Percentiles rank a stretch among this genome's conserved stretches.
Conservation (phyloP, 2,329 filamentous ascomycete species). For the Balansia obtecta region DNA sequence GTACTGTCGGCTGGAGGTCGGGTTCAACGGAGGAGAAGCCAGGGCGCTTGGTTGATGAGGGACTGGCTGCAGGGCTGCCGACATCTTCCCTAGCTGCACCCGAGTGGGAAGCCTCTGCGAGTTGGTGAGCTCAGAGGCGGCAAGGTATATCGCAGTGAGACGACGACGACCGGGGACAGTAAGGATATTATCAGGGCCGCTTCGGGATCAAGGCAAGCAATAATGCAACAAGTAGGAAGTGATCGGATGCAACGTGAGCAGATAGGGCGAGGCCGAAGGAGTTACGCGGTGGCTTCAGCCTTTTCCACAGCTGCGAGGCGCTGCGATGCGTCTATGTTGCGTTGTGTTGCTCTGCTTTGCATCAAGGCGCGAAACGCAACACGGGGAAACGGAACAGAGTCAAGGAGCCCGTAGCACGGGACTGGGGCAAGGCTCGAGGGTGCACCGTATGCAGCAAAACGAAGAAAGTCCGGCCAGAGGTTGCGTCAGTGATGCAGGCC, state of each 20-base stretch:
- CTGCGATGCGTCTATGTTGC: constrained; percentile 3
- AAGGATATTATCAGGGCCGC: not conserved
- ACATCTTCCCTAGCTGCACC: constrained; percentile 20
- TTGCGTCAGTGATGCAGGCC: constrained; percentile 23
- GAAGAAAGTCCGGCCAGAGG: constrained; percentile 11
- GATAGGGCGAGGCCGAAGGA: constrained; percentile 1
- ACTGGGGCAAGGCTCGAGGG: not conserved
- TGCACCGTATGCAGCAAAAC: constrained; percentile 3
- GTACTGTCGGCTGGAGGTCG: constrained; percentile 39
- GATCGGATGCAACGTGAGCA: constrained; percentile 1
- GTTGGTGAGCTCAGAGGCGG: not conserved
- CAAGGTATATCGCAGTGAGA: constrained; percentile 5
- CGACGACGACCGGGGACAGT: not conserved
- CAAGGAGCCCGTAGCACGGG: not conserved
- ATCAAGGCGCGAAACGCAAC: constrained; percentile 3
- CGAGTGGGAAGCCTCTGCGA: not conserved
- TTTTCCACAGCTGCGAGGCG: constrained; percentile 4
- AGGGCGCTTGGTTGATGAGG: constrained; percentile 41
- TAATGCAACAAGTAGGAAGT: not conserved
- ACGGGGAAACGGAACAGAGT: not conserved
- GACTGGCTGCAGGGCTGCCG: constrained; percentile 49
- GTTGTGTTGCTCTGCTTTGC: constrained; percentile 4
- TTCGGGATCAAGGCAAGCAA: not conserved
- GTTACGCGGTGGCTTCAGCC: not conserved
- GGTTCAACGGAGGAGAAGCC: constrained; percentile 35